Conservation (phyloP, 2,329 filamentous ascomycete species). For the Colletotrichum karsti region DNA sequence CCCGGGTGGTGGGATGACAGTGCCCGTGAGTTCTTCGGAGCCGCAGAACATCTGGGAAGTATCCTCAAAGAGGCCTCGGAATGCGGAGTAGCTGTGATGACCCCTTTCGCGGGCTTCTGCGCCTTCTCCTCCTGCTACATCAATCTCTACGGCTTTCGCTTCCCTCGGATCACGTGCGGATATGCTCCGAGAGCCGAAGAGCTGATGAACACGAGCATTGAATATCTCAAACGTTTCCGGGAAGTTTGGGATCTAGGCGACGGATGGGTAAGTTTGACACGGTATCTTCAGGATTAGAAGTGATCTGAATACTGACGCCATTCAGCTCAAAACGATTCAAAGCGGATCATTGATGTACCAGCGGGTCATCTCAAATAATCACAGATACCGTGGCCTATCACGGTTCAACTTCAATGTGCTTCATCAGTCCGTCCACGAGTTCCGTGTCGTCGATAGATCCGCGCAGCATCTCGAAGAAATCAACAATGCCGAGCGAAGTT, state of each 20-base stretch:
- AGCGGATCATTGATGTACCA: constrained; percentile 37
- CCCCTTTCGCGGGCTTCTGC: constrained; percentile 55
- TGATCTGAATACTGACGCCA: neutral
- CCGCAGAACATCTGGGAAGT: constrained; percentile 43
- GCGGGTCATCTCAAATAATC: constrained; percentile 32
- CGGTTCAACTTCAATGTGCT: constrained; percentile 39
- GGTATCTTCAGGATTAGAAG: accelerated
- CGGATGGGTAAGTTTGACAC: constrained; percentile 34
- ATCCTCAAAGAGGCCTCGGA: constrained; percentile 47
- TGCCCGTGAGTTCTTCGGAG: constrained; percentile 43
- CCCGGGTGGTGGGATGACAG: constrained; percentile 49
- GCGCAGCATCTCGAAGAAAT: constrained; percentile 41
- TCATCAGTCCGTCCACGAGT: constrained; percentile 41
- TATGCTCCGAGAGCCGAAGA: constrained; percentile 35
- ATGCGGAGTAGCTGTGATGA: constrained; percentile 44
- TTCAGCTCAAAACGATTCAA: constrained; percentile 22
- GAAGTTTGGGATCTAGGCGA: constrained; percentile 39
- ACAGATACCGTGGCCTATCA: constrained; percentile 35
- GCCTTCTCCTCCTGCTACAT: constrained; percentile 53
- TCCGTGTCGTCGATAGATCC: constrained; percentile 39
- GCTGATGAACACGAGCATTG: constrained; percentile 33
- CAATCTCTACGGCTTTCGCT: constrained; percentile 48
- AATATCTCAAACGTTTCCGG: constrained; percentile 37
- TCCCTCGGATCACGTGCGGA: constrained; percentile 50
- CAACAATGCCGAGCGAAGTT: constrained; percentile 33